A percentile compares a stretch with the other conserved stretches of the same genome.
Evolutionary conservation across 2,329 filamentous ascomycete species (phyloP).

Genomic region (Dothidotthia symphoricarpi): DNA sequence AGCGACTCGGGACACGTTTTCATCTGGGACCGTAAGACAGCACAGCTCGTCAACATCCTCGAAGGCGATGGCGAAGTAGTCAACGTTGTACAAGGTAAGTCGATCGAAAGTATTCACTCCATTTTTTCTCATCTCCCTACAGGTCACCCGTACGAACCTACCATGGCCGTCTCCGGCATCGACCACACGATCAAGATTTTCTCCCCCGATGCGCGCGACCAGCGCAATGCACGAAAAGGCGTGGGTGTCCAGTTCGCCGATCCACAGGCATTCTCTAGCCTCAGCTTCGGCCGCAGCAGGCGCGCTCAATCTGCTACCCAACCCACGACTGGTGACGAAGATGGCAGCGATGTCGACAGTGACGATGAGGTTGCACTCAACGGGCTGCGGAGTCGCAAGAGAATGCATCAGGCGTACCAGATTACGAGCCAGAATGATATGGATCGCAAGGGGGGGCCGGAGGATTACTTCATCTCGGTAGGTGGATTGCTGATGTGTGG

Average conservation of each 20-base stretch:
- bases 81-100: conserved; percentile 62
- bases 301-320: conserved; percentile 7
- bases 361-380: conserved; percentile 42
- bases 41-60: conserved; percentile 62
- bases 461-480: conserved; percentile 59
- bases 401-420: conserved; percentile 59
- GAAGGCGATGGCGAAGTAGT: conserved; percentile 68
- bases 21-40: conserved; percentile 66
- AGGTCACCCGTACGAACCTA: conserved; percentile 67
- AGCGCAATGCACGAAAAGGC: conserved; percentile 57
- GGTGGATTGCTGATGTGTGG: conserved; percentile 16
- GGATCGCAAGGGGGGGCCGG: conserved; percentile 57
- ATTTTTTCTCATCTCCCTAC: conserved; percentile 3
- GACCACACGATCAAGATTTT: conserved; percentile 70
- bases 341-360: conserved; percentile 23
- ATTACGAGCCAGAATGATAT: conserved; percentile 64
- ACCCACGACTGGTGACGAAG: conserved; percentile 6
- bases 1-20: conserved; percentile 67
- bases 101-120: background rate
- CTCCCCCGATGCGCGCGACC: conserved; percentile 58
- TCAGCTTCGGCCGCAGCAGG: conserved; percentile 26
- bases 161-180: conserved; percentile 65
- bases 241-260: conserved; percentile 56
- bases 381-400: conserved; percentile 57
- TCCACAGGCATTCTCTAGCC: conserved; percentile 43